Evolutionary conservation across 2,329 filamentous ascomycete genomes (phyloP), one percentile per base, ranked within the genome.

Genomic region (Hypoxylon sp.): DNA sequence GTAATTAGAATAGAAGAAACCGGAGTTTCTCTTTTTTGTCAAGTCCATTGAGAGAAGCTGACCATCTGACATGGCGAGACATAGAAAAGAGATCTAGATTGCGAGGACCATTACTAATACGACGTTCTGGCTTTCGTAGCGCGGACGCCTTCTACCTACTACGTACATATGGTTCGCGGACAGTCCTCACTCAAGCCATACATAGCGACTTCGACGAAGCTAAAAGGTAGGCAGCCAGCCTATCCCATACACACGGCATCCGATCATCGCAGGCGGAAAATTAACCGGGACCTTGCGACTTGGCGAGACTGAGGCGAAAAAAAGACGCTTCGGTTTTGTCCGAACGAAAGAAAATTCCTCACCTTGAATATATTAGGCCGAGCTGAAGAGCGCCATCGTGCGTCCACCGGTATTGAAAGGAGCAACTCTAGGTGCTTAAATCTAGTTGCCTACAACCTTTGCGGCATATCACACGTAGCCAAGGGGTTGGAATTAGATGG

Each of bases 361-460:
- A n/a, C 29, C 7, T 12, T 19, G 2, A 13, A 7, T n/a, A 27
- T 45, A 42, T 47, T 50, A 30, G 15, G 40, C 47, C 51, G 51
- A 58, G 55, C 55, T 55, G 51, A 58, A 31, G 32, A 20, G 38
- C n/a, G n/a, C 38, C 9, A 29, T 26, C 12, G 29, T 46, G 40
- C 37, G 55, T 25, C 29, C 31, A 55, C 46, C 55, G 50, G 38
- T 31, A 45, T 38, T 49, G 3, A 51, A 57, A 57, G 29, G 25
- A 57, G 51, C 21, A 57, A 51, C 34, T 47, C 27, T 32, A 5
- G 37, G 17, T 23, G 4, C 21, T 6, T 37, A 16, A 9, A 32
- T 26, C n/a, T 9, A 7, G 8, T 47, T 23, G 26, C 51, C 32
- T 25, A 41, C 29, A 51, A 44, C 35, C 43, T 43, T 48, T 35